A percentile compares a stretch with the other conserved stretches of the same genome.
Evolutionary conservation across 2,329 filamentous ascomycete genomes (phyloP).

Genomic region (Ophiocordyceps polyrhachis-furcata): DNA sequence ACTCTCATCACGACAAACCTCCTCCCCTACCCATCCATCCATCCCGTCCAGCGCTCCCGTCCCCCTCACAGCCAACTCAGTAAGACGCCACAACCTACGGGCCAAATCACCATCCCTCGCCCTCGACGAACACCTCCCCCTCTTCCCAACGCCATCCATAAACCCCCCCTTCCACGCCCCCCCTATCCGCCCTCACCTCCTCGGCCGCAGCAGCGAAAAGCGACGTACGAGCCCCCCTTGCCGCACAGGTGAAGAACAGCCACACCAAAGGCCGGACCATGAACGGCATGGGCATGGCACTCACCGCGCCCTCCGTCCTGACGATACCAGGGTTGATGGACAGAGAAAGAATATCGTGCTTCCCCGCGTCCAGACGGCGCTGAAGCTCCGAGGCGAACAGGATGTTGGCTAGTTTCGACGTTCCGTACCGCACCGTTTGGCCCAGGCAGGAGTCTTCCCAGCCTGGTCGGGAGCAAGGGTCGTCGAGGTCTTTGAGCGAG

Average conservation of each 20-base stretch:
- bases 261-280: background rate
- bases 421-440: background rate
- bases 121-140: background rate
- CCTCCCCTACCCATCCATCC: background rate
- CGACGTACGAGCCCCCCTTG: background rate
- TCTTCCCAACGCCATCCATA: background rate
- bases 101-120: background rate
- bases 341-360: background rate
- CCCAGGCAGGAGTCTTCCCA: background rate
- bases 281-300: background rate
- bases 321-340: background rate
- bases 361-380: background rate
- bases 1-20: too few relatives aligned
- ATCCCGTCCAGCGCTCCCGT: background rate
- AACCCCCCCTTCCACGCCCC: background rate
- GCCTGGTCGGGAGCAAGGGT: background rate
- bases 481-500: background rate
- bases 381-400: background rate
- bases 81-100: background rate
- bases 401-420: background rate
- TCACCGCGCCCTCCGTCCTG: background rate
- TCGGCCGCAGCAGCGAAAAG: background rate
- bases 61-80: background rate
- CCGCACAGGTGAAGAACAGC: background rate
- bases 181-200: background rate